Evolutionary conservation across 108 stramenopile genomes (phyloP).

Genomic region (Schizochytrium sp.): DNA sequence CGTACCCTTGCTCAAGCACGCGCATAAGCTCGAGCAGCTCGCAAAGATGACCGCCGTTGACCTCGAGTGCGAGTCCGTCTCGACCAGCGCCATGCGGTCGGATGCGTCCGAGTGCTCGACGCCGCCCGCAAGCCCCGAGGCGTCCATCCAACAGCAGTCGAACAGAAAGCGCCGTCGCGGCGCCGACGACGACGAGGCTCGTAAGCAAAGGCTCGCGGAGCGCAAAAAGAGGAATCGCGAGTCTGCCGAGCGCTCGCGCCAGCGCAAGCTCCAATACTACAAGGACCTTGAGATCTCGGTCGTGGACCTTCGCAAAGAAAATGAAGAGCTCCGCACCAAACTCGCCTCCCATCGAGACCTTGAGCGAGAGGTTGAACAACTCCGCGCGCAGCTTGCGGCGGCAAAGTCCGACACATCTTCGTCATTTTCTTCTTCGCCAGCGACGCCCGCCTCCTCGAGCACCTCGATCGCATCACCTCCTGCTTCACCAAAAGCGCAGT

Average conservation of each 20-base stretch:
- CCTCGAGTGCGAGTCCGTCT: not conserved
- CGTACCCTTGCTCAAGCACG: too few species aligned
- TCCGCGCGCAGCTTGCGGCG: too few species aligned
- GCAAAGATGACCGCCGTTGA: not conserved
- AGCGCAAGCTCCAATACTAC: conserved; percentile 19
- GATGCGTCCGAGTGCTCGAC: not conserved
- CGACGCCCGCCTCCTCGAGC: too few species aligned
- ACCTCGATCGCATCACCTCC: too few species aligned
- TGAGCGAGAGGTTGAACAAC: not conserved
- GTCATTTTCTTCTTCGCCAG: too few species aligned
- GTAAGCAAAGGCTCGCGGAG: not conserved
- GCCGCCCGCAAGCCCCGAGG: not conserved
- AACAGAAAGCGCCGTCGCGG: not conserved
- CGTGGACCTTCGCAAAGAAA: not conserved
- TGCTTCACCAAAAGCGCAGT: too few species aligned
- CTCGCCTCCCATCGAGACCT: not conserved
- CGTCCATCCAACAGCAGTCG: not conserved
- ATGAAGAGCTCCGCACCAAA: not conserved
- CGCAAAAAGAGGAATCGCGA: not conserved
- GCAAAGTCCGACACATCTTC: too few species aligned
- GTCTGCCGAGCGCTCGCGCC: not conserved
- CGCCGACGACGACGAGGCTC: not conserved
- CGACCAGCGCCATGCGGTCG: not conserved
- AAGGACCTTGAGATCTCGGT: not conserved
- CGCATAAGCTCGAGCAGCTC: too few species aligned